Percentiles rank a stretch among this genome's conserved stretches.
These are phyloP conservation scores for Neurospora tetraspora DNA, from an alignment of 495 filamentous ascomycete genomes.

Conservation along the genomic window DNA sequence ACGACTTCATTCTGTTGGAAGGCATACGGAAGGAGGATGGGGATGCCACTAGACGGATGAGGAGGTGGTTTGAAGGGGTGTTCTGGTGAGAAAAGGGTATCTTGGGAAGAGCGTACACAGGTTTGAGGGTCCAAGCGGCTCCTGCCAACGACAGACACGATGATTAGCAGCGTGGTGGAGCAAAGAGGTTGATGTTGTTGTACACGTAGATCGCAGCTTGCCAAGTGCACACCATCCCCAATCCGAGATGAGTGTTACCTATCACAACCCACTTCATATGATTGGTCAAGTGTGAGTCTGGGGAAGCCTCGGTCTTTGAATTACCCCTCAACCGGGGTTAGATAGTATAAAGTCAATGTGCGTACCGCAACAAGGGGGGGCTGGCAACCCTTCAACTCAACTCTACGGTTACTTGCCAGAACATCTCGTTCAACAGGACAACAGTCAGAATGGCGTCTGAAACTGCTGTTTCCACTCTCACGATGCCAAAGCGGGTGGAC, in stretches of 20 bases:
- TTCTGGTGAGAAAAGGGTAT: conserved; percentile 1
- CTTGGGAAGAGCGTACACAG: background rate
- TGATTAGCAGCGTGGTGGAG: too few relatives aligned
- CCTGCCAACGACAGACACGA: too few relatives aligned
- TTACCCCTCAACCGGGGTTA: background rate
- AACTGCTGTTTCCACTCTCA: background rate
- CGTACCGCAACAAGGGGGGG: background rate
- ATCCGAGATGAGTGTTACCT: background rate
- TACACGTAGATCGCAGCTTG: too few relatives aligned
- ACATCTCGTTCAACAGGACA: background rate
- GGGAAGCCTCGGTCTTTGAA: background rate
- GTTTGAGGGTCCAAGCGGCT: too few relatives aligned
- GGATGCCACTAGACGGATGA: conserved; percentile 15
- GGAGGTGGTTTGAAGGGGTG: conserved; percentile 7
- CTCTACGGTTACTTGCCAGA: background rate
- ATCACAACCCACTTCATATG: background rate
- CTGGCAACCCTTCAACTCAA: background rate
- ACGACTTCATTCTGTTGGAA: conserved; percentile 19
- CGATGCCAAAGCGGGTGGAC: conserved; percentile 2
- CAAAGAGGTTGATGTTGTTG: too few relatives aligned
- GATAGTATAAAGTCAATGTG: background rate
- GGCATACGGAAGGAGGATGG: conserved; percentile 7
- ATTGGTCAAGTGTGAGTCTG: background rate
- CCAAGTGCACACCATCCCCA: too few relatives aligned
- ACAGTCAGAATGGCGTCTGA: background rate